Conservation (phyloP, 371 early-diverging fungal genomes). For the Amoeboradix gromovi region DNA sequence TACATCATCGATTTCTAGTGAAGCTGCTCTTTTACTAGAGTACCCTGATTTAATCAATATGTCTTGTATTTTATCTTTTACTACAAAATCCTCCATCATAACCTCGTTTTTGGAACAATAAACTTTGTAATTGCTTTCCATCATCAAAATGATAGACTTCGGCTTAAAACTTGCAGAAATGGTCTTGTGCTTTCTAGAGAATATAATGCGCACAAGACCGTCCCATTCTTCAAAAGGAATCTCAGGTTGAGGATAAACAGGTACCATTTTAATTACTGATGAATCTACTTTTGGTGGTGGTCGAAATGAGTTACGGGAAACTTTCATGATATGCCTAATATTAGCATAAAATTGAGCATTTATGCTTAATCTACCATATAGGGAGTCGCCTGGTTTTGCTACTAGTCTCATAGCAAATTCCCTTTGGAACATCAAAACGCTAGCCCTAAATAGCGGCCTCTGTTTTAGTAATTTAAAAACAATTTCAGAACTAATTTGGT, state of each 20-base stretch:
- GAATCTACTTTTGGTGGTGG: slow-evolving; percentile 98
- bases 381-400: slow-evolving; percentile 70
- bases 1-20: slow-evolving; percentile 73
- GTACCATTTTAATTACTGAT: slow-evolving; percentile 80
- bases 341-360: slow-evolving; percentile 90
- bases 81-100: slow-evolving; percentile 35
- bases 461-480: slow-evolving; percentile 86
- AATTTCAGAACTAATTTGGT: slow-evolving; percentile 78
- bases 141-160: slow-evolving; percentile 43
- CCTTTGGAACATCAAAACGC: slow-evolving; percentile 96
- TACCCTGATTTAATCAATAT: slow-evolving; percentile 35
- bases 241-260: slow-evolving; percentile 67
- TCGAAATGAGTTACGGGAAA: slow-evolving; percentile 89
- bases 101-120: slow-evolving; percentile 6
- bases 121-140: slow-evolving; percentile 79
- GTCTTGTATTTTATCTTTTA: slow-evolving; percentile 33
- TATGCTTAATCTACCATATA: slow-evolving; percentile 85
- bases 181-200: slow-evolving; percentile 90
- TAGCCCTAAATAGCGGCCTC: slow-evolving; percentile 48
- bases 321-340: slow-evolving; percentile 89
- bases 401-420: slow-evolving; percentile 95
- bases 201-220: slow-evolving; percentile 75
- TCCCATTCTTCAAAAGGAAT: slow-evolving; percentile 92
- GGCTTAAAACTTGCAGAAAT: slow-evolving; percentile 71
- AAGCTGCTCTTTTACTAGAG: slow-evolving; percentile 49